Evolutionary conservation across 75 land plant genomes (phyloP).

Genomic region (Pseudotsuga menziesii): DNA sequence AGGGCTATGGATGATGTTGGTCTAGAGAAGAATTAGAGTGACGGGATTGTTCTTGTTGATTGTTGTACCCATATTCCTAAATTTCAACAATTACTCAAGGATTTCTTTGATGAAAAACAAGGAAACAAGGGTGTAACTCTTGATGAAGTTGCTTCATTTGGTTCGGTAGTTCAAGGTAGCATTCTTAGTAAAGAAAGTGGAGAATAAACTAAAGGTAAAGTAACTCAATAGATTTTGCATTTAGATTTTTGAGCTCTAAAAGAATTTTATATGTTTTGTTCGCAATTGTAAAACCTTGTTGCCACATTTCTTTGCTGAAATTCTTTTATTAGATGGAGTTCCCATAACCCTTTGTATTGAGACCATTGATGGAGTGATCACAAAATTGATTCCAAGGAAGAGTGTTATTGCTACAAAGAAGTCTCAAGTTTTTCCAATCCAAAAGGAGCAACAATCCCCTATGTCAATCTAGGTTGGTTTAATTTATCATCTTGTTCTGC

Average conservation of each 20-base stretch:
- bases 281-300: not conserved
- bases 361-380: slow-evolving; percentile 68
- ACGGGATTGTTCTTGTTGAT: slow-evolving; percentile 93
- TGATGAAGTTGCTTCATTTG: slow-evolving; percentile 93
- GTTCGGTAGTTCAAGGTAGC: slow-evolving; percentile 92
- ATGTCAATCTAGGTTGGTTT: slow-evolving; percentile 61
- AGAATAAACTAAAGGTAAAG: slow-evolving; percentile 79
- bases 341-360: slow-evolving; percentile 72
- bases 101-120: slow-evolving; percentile 94
- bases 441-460: slow-evolving; percentile 69
- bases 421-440: slow-evolving; percentile 67
- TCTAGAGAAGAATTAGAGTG: slow-evolving; percentile 69
- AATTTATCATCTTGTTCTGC: not conserved
- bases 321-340: slow-evolving; percentile 63
- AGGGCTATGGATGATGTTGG: slow-evolving; percentile 97
- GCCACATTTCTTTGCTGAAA: slow-evolving; percentile 13
- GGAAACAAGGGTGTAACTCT: slow-evolving; percentile 98
- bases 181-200: slow-evolving; percentile 93
- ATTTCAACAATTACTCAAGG: slow-evolving; percentile 89
- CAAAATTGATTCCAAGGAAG: slow-evolving; percentile 60
- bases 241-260: not conserved
- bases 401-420: slow-evolving; percentile 64
- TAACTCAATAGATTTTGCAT: not conserved
- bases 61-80: slow-evolving; percentile 94
- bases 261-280: not conserved